These are phyloP conservation scores for Colletotrichum noveboracense DNA, from an alignment of 2,329 filamentous ascomycete genomes.

Conservation along the genomic window DNA sequence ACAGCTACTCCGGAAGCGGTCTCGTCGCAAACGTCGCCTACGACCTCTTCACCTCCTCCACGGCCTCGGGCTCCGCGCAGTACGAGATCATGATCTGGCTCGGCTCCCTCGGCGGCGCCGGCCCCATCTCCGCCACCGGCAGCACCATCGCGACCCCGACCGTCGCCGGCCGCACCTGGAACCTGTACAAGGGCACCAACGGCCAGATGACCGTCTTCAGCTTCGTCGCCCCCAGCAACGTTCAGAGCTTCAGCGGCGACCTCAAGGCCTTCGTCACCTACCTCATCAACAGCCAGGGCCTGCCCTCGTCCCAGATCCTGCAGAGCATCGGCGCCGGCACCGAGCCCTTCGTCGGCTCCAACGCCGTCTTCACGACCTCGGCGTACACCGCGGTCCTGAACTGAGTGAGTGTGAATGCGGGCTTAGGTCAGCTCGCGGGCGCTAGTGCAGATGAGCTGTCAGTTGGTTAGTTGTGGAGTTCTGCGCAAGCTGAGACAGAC, in stretches of 20 bases:
- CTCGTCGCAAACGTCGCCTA: conserved; percentile 63
- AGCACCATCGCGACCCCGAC: conserved; percentile 57
- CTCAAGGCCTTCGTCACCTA: conserved; percentile 63
- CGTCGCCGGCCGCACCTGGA: conserved; percentile 59
- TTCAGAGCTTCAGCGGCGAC: conserved; percentile 62
- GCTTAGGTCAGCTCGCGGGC: not conserved
- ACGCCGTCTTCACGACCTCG: conserved; percentile 29
- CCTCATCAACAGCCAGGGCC: conserved; percentile 52
- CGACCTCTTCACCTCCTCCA: conserved; percentile 62
- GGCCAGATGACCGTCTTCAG: conserved; percentile 65
- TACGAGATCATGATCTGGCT: conserved; percentile 74
- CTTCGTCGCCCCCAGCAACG: conserved; percentile 46
- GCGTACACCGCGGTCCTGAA: conserved; percentile 8
- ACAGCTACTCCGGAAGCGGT: conserved; percentile 37
- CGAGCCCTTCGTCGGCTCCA: conserved; percentile 59
- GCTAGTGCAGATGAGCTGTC: not conserved
- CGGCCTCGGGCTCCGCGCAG: conserved; percentile 45
- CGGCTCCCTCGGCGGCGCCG: conserved; percentile 60
- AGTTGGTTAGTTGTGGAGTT: not conserved
- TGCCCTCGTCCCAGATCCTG: conserved; percentile 39
- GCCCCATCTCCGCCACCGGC: conserved; percentile 56
- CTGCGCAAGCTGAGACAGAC: not conserved
- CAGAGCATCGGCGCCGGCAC: conserved; percentile 56
- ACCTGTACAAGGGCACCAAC: conserved; percentile 66
- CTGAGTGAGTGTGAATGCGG: not conserved